Percentiles rank a stretch among this genome's conserved stretches.
Conservation (phyloP, 179 eudicot species). For the Nepenthes alata region DNA sequence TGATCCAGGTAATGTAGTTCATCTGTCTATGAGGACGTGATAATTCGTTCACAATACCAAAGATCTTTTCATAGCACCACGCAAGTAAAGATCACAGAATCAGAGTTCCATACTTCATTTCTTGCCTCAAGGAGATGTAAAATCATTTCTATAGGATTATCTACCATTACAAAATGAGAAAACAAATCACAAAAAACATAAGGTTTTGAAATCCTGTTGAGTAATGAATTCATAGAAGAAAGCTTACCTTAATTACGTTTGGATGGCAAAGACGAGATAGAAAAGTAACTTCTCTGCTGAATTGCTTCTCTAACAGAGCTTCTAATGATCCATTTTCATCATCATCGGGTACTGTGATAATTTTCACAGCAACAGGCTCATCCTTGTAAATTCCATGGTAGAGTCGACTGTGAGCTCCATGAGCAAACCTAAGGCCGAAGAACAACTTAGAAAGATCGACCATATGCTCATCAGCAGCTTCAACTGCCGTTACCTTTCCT, state of each 20-base stretch:
- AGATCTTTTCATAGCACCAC: not conserved
- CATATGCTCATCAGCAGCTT: slow-evolving; percentile 61
- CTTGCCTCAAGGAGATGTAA: not conserved
- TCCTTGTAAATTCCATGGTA: slow-evolving; percentile 79
- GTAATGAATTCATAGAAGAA: not conserved
- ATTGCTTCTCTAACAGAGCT: slow-evolving; percentile 66
- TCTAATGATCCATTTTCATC: slow-evolving; percentile 61
- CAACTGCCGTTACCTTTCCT: slow-evolving; percentile 70
- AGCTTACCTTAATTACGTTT: slow-evolving; percentile 71
- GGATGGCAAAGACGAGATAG: slow-evolving; percentile 67
- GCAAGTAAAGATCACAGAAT: too few species aligned
- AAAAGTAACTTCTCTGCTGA: slow-evolving; percentile 59
- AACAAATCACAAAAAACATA: too few species aligned
- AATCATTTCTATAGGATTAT: too few species aligned
- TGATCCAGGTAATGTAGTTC: too few species aligned
- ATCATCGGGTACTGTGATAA: slow-evolving; percentile 74
- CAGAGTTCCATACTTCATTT: not conserved
- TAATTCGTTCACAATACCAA: not conserved
- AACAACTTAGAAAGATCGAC: slow-evolving; percentile 75
- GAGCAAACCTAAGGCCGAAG: slow-evolving; percentile 79
- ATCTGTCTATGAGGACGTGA: not conserved
- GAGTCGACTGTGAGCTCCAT: slow-evolving; percentile 89
- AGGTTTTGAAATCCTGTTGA: too few species aligned
- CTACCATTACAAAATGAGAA: too few species aligned
- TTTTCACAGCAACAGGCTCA: slow-evolving; percentile 79